Conservation (phyloP, 2,329 filamentous ascomycete genomes). For the Colletotrichum abscissum region DNA sequence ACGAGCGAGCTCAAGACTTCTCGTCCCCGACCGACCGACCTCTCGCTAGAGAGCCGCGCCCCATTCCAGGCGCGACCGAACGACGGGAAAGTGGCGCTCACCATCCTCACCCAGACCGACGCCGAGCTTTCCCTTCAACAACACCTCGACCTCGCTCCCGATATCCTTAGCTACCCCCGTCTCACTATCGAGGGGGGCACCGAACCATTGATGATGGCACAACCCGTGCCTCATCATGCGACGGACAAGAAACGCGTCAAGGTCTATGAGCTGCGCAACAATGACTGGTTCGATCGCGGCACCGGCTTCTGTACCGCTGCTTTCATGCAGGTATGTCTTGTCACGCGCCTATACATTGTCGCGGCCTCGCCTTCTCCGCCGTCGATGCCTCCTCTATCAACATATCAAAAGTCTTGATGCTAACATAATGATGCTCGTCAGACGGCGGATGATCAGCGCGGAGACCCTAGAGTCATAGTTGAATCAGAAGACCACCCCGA, state of each 20-base stretch:
- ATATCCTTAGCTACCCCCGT: conserved; percentile 63
- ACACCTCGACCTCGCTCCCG: conserved; percentile 67
- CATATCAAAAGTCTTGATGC: not conserved
- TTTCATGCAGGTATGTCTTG: conserved; percentile 73
- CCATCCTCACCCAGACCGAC: conserved; percentile 63
- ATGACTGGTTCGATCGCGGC: conserved; percentile 98
- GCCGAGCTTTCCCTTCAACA: conserved; percentile 70
- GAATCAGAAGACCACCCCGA: conserved; percentile 93
- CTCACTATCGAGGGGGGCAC: conserved; percentile 60
- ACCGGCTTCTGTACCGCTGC: conserved; percentile 93
- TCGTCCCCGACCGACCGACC: conserved; percentile 34
- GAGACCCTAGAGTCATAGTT: conserved; percentile 89
- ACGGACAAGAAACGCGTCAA: conserved; percentile 86
- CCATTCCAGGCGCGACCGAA: conserved; percentile 36
- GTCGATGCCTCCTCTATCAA: not conserved
- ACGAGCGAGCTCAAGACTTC: conserved; percentile 8
- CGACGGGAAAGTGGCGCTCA: conserved; percentile 63
- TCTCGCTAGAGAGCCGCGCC: conserved; percentile 31
- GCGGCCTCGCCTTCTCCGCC: conserved; percentile 12
- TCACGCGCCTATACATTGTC: conserved; percentile 12
- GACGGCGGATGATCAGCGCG: conserved; percentile 70
- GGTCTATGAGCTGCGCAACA: conserved; percentile 97
- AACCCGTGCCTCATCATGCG: conserved; percentile 75
- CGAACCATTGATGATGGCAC: conserved; percentile 77
- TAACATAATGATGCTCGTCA: conserved; percentile 42